These are phyloP conservation scores for Epichloe baconii DNA, from an alignment of 2,329 filamentous ascomycete species.

Conservation along the genomic window DNA sequence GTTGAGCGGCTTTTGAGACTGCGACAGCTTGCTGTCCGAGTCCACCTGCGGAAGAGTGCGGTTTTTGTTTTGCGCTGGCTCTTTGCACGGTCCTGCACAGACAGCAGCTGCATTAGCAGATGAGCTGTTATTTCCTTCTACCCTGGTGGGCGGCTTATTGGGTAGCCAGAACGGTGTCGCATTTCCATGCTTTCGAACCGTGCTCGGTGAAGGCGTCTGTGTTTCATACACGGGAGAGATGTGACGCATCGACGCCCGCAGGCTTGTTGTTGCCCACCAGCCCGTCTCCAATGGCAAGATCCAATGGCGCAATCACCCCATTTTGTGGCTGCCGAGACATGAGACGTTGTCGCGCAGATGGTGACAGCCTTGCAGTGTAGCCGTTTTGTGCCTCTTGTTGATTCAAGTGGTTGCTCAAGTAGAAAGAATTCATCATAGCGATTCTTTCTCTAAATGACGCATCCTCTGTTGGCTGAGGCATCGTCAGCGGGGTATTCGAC, in stretches of 20 bases:
- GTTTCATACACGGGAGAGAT: conserved; percentile 63
- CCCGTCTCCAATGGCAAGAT: conserved; percentile 37
- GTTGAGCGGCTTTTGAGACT: conserved; percentile 12
- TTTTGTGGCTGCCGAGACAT: conserved; percentile 31
- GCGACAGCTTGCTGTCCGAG: conserved; percentile 10
- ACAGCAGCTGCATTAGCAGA: neutral
- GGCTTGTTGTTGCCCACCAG: conserved; percentile 22
- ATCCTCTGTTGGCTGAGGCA: conserved; percentile 18
- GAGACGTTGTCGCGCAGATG: conserved; percentile 23
- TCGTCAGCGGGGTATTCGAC: conserved; percentile 11
- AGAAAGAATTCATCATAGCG: conserved; percentile 24
- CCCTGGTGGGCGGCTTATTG: conserved; percentile 11
- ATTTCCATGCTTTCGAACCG: conserved; percentile 32
- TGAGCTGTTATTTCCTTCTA: neutral
- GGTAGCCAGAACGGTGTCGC: conserved; percentile 12
- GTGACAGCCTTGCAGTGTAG: conserved; percentile 17
- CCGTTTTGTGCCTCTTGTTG: conserved; percentile 19
- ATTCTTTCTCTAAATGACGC: conserved; percentile 29
- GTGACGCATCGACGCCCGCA: conserved; percentile 27
- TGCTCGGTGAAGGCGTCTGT: conserved; percentile 56
- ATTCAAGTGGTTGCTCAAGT: conserved; percentile 14
- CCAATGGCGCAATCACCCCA: conserved; percentile 39
- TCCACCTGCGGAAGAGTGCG: conserved; percentile 6
- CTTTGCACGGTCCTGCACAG: neutral
- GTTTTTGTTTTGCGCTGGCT: neutral